A percentile compares a stretch with the other conserved stretches of the same genome.
Evolutionary conservation across 2,329 filamentous ascomycete genomes (phyloP).

Genomic region (Pseudogymnoascus sp.): DNA sequence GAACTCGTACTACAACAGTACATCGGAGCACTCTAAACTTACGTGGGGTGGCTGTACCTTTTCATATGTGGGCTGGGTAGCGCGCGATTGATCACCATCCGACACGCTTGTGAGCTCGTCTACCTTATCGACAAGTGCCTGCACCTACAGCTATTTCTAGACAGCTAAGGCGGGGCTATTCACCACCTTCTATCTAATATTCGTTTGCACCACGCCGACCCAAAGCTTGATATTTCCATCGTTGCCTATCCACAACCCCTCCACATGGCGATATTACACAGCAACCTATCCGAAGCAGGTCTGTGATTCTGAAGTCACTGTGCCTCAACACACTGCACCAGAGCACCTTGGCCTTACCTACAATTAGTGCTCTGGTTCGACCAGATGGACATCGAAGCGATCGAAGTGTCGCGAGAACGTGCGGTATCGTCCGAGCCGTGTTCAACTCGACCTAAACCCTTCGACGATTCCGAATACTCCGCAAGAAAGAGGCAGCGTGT

Average conservation of each 20-base stretch:
- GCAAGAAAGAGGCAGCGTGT: slow-evolving; percentile 55
- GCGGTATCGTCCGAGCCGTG: slow-evolving; percentile 54
- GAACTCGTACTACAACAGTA: background rate
- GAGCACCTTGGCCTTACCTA: slow-evolving; percentile 30
- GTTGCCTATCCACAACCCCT: background rate
- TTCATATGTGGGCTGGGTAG: background rate
- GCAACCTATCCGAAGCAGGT: background rate
- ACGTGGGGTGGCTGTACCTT: slow-evolving; percentile 3
- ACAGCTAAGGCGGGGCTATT: slow-evolving; percentile 5
- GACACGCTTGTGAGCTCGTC: slow-evolving; percentile 8
- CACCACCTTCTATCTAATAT: slow-evolving; percentile 5
- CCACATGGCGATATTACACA: background rate
- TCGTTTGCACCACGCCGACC: slow-evolving; percentile 2
- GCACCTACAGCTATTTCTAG: slow-evolving; percentile 6
- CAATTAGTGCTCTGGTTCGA: slow-evolving; percentile 42
- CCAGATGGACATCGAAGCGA: slow-evolving; percentile 33
- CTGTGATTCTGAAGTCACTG: slow-evolving; percentile 2
- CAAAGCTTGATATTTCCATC: slow-evolving; percentile 4
- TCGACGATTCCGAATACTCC: slow-evolving; percentile 41
- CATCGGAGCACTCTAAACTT: background rate
- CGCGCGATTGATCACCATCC: slow-evolving; percentile 2
- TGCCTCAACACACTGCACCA: background rate
- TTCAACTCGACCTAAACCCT: slow-evolving; percentile 55
- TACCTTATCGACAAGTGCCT: slow-evolving; percentile 8
- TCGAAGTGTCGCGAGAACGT: slow-evolving; percentile 42